These are phyloP conservation scores for Orbilia quercus DNA, from an alignment of 2,329 filamentous ascomycete species.

Conservation along the genomic window DNA sequence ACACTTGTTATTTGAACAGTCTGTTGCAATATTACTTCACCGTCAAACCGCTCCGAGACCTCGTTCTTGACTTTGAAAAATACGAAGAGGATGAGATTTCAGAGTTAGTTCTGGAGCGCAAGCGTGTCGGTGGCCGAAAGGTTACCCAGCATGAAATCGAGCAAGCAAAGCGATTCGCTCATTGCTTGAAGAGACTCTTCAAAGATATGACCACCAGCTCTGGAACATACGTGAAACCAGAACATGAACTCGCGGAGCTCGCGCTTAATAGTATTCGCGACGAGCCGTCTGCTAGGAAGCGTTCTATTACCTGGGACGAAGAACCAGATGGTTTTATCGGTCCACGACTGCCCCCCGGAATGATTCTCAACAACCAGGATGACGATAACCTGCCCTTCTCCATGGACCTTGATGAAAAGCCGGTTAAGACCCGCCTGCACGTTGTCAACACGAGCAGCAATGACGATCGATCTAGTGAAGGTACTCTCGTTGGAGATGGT, in stretches of 20 bases:
- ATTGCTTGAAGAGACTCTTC: slow-evolving; percentile 78
- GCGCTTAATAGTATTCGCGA: slow-evolving; percentile 68
- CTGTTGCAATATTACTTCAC: slow-evolving; percentile 95
- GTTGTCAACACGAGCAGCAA: slow-evolving; percentile 30
- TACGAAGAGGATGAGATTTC: slow-evolving; percentile 74
- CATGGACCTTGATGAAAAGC: slow-evolving; percentile 58
- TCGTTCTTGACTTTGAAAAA: slow-evolving; percentile 80
- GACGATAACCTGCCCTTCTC: slow-evolving; percentile 35
- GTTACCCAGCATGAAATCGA: slow-evolving; percentile 71
- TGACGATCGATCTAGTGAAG: slow-evolving; percentile 59
- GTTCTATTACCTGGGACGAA: slow-evolving; percentile 66
- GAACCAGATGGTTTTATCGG: slow-evolving; percentile 64
- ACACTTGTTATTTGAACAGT: slow-evolving; percentile 98
- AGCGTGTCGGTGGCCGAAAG: slow-evolving; percentile 79
- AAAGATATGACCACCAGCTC: slow-evolving; percentile 74
- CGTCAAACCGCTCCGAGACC: slow-evolving; percentile 80
- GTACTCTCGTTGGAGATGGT: slow-evolving; percentile 57
- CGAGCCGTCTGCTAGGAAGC: slow-evolving; percentile 39
- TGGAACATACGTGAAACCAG: slow-evolving; percentile 74
- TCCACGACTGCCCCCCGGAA: slow-evolving; percentile 47
- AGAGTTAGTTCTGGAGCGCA: slow-evolving; percentile 72
- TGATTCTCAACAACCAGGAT: slow-evolving; percentile 15
- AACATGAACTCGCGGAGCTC: slow-evolving; percentile 80
- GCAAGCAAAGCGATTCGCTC: slow-evolving; percentile 78
- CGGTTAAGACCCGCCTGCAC: slow-evolving; percentile 17